phyloP scores from a whole-genome alignment of 805 yeast species.

The Komagataella phaffii region DNA sequence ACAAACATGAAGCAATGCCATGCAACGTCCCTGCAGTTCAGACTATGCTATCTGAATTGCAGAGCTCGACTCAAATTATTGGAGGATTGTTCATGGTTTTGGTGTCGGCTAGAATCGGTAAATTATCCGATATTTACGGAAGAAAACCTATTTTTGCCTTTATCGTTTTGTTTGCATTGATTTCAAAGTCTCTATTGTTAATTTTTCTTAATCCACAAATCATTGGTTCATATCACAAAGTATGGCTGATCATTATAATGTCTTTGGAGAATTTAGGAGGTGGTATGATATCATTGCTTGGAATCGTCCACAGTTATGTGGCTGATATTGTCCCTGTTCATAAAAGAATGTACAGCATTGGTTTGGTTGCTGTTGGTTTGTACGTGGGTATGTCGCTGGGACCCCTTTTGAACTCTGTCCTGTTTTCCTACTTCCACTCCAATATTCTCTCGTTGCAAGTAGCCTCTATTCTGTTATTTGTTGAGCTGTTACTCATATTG shows the following conservation, averaged over 20 bases:
- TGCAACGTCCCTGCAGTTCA: neutral
- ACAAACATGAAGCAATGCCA: neutral
- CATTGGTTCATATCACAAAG: constrained; percentile 15
- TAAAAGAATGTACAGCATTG: constrained; percentile 43
- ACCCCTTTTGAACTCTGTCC: constrained; percentile 41
- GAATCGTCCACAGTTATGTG: constrained; percentile 54
- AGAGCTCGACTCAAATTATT: neutral
- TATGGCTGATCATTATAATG: constrained; percentile 26
- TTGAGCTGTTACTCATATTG: constrained; percentile 20
- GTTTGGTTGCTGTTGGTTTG: constrained; percentile 43
- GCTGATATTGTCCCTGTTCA: constrained; percentile 59
- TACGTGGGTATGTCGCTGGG: constrained; percentile 53
- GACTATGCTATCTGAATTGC: neutral
- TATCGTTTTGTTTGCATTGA: constrained; percentile 6
- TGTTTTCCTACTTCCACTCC: constrained; percentile 14
- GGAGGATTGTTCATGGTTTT: neutral
- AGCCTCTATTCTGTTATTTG: constrained; percentile 12
- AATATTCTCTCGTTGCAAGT: constrained; percentile 18
- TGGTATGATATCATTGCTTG: constrained; percentile 39
- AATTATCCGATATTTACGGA: constrained; percentile 51
- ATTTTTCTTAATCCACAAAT: constrained; percentile 11
- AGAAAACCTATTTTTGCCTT: constrained; percentile 34
- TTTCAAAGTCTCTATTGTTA: constrained; percentile 6
- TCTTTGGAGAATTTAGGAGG: constrained; percentile 46
- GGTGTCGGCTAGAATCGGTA: constrained; percentile 39